These are phyloP conservation scores for Daedaleopsis nitida DNA, from an alignment of 768 basidiomycete genomes.

Conservation along the genomic window DNA sequence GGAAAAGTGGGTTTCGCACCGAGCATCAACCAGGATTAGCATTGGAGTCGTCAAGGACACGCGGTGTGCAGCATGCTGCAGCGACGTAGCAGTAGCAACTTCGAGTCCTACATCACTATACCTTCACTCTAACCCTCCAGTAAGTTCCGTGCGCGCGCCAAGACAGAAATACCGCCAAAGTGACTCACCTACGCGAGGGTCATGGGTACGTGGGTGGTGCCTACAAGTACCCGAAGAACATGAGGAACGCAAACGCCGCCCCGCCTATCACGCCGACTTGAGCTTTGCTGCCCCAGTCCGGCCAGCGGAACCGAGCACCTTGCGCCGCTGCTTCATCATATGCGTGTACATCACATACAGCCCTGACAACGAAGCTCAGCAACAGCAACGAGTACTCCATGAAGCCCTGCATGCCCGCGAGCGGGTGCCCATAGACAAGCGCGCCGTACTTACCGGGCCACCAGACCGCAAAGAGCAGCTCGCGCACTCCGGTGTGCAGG, in stretches of 20 bases:
- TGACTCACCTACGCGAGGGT: background rate
- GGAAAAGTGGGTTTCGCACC: constrained; percentile 60
- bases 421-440: background rate
- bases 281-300: constrained; percentile 27
- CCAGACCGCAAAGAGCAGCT: constrained; percentile 74
- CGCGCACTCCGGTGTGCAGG: constrained; percentile 57
- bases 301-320: constrained; percentile 49
- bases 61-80: background rate
- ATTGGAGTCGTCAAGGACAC: background rate
- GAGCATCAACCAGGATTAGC: constrained; percentile 47
- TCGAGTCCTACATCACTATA: background rate
- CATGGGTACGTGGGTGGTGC: background rate
- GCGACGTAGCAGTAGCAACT: background rate
- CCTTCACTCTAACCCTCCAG: background rate
- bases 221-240: constrained; percentile 1
- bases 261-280: constrained; percentile 28
- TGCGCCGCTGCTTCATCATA: constrained; percentile 60
- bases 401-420: background rate
- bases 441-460: constrained; percentile 72
- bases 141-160: background rate
- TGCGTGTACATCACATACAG: constrained; percentile 59
- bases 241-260: background rate
- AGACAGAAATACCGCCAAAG: too few species aligned
- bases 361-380: constrained; percentile 7
- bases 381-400: background rate